Base-by-base conservation (phyloP, 176 grass and related monocot species). In the Phyllostachys edulis region DNA sequence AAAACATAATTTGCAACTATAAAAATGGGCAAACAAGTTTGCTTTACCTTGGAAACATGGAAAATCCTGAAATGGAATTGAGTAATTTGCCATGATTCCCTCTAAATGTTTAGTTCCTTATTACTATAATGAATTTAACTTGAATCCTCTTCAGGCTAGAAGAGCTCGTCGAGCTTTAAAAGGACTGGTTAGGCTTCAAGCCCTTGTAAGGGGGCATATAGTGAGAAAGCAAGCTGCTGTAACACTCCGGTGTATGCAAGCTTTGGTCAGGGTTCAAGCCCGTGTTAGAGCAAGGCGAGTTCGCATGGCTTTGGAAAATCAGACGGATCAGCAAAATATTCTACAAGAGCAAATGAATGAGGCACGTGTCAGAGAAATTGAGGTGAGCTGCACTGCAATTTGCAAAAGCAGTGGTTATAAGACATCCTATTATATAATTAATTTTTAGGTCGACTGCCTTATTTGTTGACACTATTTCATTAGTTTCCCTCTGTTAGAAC, bases 141-240 rank as follows among this genome's bases (percentile, higher is more conserved):
- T 83, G 40, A 55, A 63, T 80, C 59, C 66, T 84, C 81, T 95
- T 85, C 69, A 98, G 93, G 93, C 96, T 87, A 94, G 93, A 90
- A 85, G 96, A 88, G 96, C 96, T 34, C 89, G 92, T 26, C 83
- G 93, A 78, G 93, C 93, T 86, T 86, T 98, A 68, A 98, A 92
- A 80, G 96, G 96, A 62, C 56, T 98, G 26, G 93, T 98, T 66
- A 98, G 93, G 86, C 88, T 98, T 79, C 96, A 98, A 75, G 96
- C 96, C 37, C 96, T 98, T 78, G 96, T 93, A 78, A 93, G 96
- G 81, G 96, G 96, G 77, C 87, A 98, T 86, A 90, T 94, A 61
- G 93, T 98, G 24, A 94, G 96, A 95, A 98, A 98, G 83, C 96
- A 98, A 89, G 96, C 96, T 76, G 93, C 91, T 67, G 94, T 91